phyloP scores from a whole-genome alignment of 768 basidiomycete genomes.

The Rhodotorula babjevae region DNA sequence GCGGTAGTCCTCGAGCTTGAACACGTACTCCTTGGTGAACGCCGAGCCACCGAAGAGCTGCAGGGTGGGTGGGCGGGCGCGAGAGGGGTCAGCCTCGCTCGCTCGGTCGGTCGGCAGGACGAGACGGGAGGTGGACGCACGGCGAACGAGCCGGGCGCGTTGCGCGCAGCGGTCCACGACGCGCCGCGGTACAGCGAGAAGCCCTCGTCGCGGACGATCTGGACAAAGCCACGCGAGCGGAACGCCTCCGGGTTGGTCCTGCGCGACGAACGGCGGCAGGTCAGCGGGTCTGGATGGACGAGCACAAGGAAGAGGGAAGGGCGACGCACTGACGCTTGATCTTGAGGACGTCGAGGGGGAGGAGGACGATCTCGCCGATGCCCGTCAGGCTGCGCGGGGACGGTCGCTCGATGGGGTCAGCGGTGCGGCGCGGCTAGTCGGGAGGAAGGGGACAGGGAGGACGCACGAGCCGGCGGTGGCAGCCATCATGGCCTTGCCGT shows the following conservation, averaged over 20 bases:
- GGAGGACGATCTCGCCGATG: slow-evolving; percentile 97
- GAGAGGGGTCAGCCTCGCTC: background rate
- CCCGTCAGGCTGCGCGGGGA: slow-evolving; percentile 54
- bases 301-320: background rate
- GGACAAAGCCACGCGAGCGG: slow-evolving; percentile 82
- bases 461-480: slow-evolving; percentile 84
- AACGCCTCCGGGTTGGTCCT: slow-evolving; percentile 87
- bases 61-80: too few relatives aligned
- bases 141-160: slow-evolving; percentile 91
- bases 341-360: slow-evolving; percentile 93
- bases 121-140: slow-evolving; percentile 56
- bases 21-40: slow-evolving; percentile 84
- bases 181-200: slow-evolving; percentile 89
- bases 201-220: slow-evolving; percentile 87
- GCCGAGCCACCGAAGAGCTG: slow-evolving; percentile 97
- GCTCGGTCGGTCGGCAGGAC: too few relatives aligned
- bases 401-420: background rate
- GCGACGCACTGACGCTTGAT: slow-evolving; percentile 82
- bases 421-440: too few relatives aligned
- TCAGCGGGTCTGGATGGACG: background rate
- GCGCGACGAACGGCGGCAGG: background rate
- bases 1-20: slow-evolving; percentile 82
- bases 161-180: slow-evolving; percentile 94
- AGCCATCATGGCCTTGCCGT: slow-evolving; percentile 93
- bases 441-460: background rate